Base-by-base conservation (phyloP, 1,284 basidiomycete species). In the Cystobasidium slooffiae region DNA sequence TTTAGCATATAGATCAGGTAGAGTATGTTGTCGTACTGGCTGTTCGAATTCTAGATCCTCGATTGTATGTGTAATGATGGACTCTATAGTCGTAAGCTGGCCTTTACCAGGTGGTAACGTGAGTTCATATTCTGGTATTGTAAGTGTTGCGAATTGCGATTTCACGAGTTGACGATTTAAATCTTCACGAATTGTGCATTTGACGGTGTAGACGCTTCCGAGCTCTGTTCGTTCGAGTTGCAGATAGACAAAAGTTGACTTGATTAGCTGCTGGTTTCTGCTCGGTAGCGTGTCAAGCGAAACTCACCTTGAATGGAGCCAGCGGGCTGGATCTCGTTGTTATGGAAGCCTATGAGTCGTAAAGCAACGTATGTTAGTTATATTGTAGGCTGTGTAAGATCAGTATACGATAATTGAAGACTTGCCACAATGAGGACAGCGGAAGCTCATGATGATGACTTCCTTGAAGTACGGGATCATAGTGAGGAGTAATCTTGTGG, bases 401-500 rank as follows among this genome's bases (percentile, higher is more conserved):
- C 49, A 68, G 31, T 43, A 9, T 24, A 41, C 14, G 18, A 39
- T 31, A 43, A 18, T 46, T 14, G 41, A 43, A 62, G 14, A 49
- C 77, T 87, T 85, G 22, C 94, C 94, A 80, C 97, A 99, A 82
- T 94, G 90, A 69, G 96, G 92, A 82, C 97, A 99, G 74, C 88
- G 87, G 85, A 99, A 99, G 55, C 93, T 95, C 88, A 95, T 94
- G 75, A 99, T 88, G 79, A 99, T 92, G 72, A 99, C 91, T 83
- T 99, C 93, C 73, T 89, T 87, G 85, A 99, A 99, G 85, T 91
- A 99, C 0, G 97, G 97, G 74, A 99, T 99, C 20, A 90, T 90
- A 1, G 96, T 99, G 72, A 99, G 86, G 77, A 99, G 88, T 81
- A 99, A 84, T 62, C 94, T 86, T 0, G 97, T 99, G n/a, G 86